Evolutionary conservation across 352 stramenopile genomes (phyloP), one percentile per base, ranked within the genome.

Genomic region (Phytophthora fragariae): DNA sequence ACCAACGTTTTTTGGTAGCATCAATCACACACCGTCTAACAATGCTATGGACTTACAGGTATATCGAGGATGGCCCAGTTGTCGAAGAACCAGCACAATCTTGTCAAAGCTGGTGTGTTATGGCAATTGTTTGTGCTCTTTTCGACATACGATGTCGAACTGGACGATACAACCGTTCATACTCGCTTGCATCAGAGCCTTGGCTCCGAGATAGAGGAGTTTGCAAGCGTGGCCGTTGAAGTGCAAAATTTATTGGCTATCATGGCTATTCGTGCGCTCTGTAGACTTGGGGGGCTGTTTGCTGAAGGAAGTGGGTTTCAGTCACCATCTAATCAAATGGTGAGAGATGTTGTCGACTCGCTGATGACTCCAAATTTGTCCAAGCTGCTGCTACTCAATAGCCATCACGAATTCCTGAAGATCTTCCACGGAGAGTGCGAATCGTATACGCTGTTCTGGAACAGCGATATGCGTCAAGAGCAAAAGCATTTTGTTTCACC

Each of bases 391-490:
- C 39, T 85, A 21, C 65, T 94, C 0, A 88, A 81, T 33, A 94
- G 77, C 46, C 87, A 93, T 44, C 82, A 94, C 63, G 89, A 95
- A 62, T 97, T 95, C 49, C 71, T 97, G 44, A 93, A 93, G 68
- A 76, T 95, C 10, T 94, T 89, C 41, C 89, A 95, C 52, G 70
- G 80, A 33, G 85, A 97, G 47, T 95, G 84, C 33, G 81, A 90
- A 60, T 94, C 88, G 6, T 93, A 94, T 60, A 93, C 84, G 10
- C 53, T 97, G n/a, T 89, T 87, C 65, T 97, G 90, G 90, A 95
- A 90, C 46, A 62, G 72, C n/a, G 64, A 80, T 12, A 94, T 97
- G 86, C 89, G 90, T 2, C 60, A 82, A 60, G 89, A 96, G 41
- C 61, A 90, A 57, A 44, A 84, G 3, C 70, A 67, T 21, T 93